A percentile compares a stretch with the other conserved stretches of the same genome.
Evolutionary conservation across 768 basidiomycete genomes (phyloP).

Genomic region (Calocera viscosa): DNA sequence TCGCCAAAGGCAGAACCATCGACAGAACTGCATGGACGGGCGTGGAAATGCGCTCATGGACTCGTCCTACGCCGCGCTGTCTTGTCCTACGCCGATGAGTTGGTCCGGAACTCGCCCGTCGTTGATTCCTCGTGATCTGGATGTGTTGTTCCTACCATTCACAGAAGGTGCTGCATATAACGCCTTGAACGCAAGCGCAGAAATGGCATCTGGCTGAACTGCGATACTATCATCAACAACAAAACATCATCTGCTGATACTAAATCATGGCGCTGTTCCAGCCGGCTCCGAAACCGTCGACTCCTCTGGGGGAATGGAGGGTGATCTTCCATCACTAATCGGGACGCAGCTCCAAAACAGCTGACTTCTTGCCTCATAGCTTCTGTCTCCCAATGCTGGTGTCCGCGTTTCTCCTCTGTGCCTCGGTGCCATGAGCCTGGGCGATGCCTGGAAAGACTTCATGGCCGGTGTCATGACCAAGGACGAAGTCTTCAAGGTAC

Average conservation of each 20-base stretch:
- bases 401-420: constrained; percentile 24
- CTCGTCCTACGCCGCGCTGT: too few species aligned
- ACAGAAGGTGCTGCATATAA: too few species aligned
- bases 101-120: too few species aligned
- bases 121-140: too few species aligned
- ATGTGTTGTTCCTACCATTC: too few species aligned
- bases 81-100: too few species aligned
- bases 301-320: constrained; percentile 2
- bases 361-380: background rate
- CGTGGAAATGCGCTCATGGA: too few species aligned
- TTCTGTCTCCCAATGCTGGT: constrained; percentile 19
- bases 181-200: too few species aligned
- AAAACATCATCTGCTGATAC: background rate
- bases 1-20: too few species aligned
- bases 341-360: background rate
- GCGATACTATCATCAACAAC: background rate
- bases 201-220: too few species aligned
- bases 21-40: too few species aligned
- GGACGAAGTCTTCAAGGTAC: constrained; percentile 30
- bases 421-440: constrained; percentile 24
- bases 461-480: constrained; percentile 30
- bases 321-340: background rate
- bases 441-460: constrained; percentile 17
- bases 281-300: background rate
- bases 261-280: background rate